Evolutionary conservation across 805 yeast species (phyloP).

Genomic region (Metschnikowia dekortorum): DNA sequence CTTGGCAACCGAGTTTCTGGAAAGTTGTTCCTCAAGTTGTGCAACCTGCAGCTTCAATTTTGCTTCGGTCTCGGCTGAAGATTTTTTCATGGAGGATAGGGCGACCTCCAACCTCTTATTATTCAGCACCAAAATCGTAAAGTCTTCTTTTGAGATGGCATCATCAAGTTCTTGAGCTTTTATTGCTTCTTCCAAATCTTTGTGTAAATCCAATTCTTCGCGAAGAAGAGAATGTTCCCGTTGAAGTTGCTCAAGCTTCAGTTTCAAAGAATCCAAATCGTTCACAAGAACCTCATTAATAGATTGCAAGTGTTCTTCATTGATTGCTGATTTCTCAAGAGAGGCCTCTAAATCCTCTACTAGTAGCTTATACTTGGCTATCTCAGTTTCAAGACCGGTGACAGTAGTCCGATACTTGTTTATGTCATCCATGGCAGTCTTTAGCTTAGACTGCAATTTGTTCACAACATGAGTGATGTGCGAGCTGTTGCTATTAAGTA

Average conservation of each 20-base stretch:
- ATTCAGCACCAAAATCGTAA: slow-evolving; percentile 22
- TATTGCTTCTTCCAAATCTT: slow-evolving; percentile 34
- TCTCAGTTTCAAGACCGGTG: slow-evolving; percentile 11
- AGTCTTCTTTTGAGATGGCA: slow-evolving; percentile 16
- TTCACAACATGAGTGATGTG: slow-evolving; percentile 28
- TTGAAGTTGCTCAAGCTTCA: slow-evolving; percentile 26
- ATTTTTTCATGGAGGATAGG: slow-evolving; percentile 28
- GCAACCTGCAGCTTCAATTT: background rate
- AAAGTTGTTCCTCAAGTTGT: slow-evolving; percentile 1
- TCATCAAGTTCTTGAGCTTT: slow-evolving; percentile 14
- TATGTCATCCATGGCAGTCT: slow-evolving; percentile 25
- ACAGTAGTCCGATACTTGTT: slow-evolving; percentile 18
- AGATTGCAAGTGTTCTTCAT: slow-evolving; percentile 40
- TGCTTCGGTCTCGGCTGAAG: slow-evolving; percentile 20
- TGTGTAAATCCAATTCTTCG: slow-evolving; percentile 35
- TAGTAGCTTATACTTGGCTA: slow-evolving; percentile 3
- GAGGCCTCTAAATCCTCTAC: slow-evolving; percentile 17
- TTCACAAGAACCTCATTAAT: slow-evolving; percentile 26
- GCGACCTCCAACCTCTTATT: slow-evolving; percentile 42
- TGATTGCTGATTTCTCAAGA: slow-evolving; percentile 35
- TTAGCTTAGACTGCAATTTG: slow-evolving; percentile 45
- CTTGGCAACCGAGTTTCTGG: background rate
- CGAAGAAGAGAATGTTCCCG: slow-evolving; percentile 28
- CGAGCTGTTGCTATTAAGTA: slow-evolving; percentile 7
- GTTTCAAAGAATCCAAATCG: slow-evolving; percentile 23